A percentile compares a stretch with the other conserved stretches of the same genome.
Evolutionary conservation across 306 rosid genomes (phyloP).

Genomic region (Quercus ilex): DNA sequence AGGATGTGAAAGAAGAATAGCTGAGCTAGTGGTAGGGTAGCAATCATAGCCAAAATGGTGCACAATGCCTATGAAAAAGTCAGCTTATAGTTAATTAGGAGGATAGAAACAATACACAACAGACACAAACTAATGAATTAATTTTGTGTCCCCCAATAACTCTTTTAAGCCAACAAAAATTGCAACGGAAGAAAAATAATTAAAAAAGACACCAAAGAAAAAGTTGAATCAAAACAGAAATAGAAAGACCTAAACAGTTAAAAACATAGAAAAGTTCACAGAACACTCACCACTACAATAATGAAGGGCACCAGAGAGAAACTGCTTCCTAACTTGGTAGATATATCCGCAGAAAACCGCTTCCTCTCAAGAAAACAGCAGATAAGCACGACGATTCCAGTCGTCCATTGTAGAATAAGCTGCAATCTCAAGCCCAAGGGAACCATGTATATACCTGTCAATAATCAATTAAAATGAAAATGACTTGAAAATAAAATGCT

Average conservation of each 20-base stretch:
- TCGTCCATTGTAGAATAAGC: conserved; percentile 98
- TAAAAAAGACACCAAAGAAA: not conserved
- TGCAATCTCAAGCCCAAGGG: conserved; percentile 97
- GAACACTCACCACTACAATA: conserved; percentile 78
- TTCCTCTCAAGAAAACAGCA: conserved; percentile 84
- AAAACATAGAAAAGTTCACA: not conserved
- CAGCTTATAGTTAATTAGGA: not conserved
- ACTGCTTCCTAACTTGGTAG: conserved; percentile 91
- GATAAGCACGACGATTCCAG: conserved; percentile 86
- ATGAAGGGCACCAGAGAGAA: conserved; percentile 81
- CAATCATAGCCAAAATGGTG: conserved; percentile 87
- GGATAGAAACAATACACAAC: not conserved
- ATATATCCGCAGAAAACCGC: conserved; percentile 63
- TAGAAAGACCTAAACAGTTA: not conserved
- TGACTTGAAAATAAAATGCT: conserved; percentile 65
- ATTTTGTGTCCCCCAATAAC: not conserved
- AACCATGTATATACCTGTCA: conserved; percentile 87
- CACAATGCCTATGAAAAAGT: conserved; percentile 65
- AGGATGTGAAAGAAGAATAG: conserved; percentile 96
- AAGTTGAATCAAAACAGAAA: not conserved
- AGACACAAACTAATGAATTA: not conserved
- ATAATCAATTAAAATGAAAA: conserved; percentile 71
- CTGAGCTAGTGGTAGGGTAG: conserved; percentile 90
- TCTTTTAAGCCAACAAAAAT: not conserved
- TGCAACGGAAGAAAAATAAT: not conserved